Evolutionary conservation across 73 alveolate genomes (phyloP), one percentile per base, ranked within the genome.

Genomic region (Paraurostyla sp.): DNA sequence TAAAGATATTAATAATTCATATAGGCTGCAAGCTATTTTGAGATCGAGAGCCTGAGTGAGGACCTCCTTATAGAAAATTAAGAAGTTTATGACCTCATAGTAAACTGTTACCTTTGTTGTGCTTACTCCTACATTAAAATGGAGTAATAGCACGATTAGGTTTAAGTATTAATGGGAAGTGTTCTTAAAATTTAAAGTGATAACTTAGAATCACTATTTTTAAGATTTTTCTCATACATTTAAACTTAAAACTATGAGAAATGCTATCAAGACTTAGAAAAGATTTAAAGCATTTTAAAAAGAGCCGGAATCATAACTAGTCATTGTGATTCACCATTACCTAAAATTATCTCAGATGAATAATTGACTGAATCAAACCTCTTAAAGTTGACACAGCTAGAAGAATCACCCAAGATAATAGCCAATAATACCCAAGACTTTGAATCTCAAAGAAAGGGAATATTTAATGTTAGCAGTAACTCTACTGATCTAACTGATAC

Each of bases 81-180:
- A 2, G 35, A 16, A 60, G 51, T 60, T 16, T 60, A 29, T 23
- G 9, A 3, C 32, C 78, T 9, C 7, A 3, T 60, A 9, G 50
- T 33, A 7, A 50, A 60, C 78, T 60, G 78, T 50, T 60, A 60
- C 50, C 25, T 60, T 3, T 60, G 78, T 50, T 16, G 78, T 60
- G 78, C 51, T 23, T 60, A 30, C 45, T 60, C 78, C 9, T 60
- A 60, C 50, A 30, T 60, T 25, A 60, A 60, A 60, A 60, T 60
- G 78, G 45, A 25, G 22, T 33, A 60, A 60, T 50, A 60, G 32
- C 32, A 16, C 7, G 78, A 60, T 13, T 11, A 60, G 32, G 25
- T 60, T 60, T 33, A 16, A 27, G 7, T 20, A 60, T 27, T 60
- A 9, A 60, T 27, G 45, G 7, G 32, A 2, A 60, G 50, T 9